Evolutionary conservation across 495 filamentous ascomycete species (phyloP).

Genomic region (Tuber melanosporum): DNA sequence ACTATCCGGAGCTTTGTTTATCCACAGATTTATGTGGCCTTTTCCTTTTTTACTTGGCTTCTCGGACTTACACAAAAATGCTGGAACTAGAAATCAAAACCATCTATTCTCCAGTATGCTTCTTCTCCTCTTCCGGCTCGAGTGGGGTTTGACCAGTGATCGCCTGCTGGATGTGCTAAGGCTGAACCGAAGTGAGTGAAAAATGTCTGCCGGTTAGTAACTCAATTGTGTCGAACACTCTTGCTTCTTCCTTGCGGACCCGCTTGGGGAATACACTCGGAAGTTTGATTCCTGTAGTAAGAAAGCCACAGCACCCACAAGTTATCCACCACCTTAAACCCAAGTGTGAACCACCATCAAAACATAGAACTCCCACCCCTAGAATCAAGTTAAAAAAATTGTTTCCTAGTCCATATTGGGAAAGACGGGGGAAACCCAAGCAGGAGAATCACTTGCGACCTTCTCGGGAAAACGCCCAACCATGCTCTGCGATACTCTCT

Average conservation of each 20-base stretch:
- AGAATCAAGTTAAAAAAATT: background rate
- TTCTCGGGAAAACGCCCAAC: background rate
- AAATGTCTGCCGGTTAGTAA: no score
- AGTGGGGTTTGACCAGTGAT: background rate
- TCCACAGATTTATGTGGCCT: background rate
- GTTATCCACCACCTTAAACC: no score
- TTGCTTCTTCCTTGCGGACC: no score
- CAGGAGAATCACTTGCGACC: background rate
- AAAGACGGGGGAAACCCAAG: slow-evolving; percentile 1
- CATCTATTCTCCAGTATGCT: background rate
- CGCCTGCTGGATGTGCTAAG: no score
- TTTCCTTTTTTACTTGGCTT: background rate
- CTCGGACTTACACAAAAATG: background rate
- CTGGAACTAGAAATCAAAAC: background rate
- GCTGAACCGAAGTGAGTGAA: background rate
- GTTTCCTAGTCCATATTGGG: background rate
- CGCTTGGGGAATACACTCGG: no score
- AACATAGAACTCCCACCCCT: no score
- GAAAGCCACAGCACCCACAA: no score
- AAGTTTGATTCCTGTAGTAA: no score
- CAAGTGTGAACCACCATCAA: no score
- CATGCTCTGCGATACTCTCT: background rate
- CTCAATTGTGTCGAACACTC: no score
- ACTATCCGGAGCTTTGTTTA: background rate
- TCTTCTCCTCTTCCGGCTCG: no score